Conservation (phyloP, 306 rosid species). For the Cucumis melo region DNA sequence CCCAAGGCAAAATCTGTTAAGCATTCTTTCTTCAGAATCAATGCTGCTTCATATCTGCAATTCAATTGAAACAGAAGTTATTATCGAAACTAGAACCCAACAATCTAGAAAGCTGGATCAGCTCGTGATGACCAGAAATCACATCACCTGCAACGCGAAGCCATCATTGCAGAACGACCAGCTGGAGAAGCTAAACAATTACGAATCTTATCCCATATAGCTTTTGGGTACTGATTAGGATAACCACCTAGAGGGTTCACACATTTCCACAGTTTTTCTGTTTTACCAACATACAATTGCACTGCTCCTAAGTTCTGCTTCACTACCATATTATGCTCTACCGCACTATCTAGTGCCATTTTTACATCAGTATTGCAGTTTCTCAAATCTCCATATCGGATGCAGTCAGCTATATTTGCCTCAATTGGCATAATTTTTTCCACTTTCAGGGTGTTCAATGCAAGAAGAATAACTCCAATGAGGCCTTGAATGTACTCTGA, state of each 20-base stretch:
- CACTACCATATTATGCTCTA: slow-evolving; percentile 36
- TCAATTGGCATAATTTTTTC: slow-evolving; percentile 65
- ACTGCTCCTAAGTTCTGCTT: slow-evolving; percentile 35
- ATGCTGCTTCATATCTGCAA: slow-evolving; percentile 60
- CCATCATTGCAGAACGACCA: slow-evolving; percentile 44
- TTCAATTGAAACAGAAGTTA: background rate
- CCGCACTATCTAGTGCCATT: slow-evolving; percentile 53
- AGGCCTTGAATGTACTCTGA: slow-evolving; percentile 58
- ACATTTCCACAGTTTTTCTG: slow-evolving; percentile 50
- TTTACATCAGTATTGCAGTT: slow-evolving; percentile 40
- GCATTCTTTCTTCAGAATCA: slow-evolving; percentile 40
- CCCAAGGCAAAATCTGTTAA: slow-evolving; percentile 50
- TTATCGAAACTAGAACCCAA: background rate
- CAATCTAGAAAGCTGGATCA: background rate
- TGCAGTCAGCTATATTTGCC: slow-evolving; percentile 48
- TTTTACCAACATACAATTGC: slow-evolving; percentile 44
- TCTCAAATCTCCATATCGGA: slow-evolving; percentile 51
- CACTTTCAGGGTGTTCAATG: slow-evolving; percentile 43
- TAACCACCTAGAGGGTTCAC: slow-evolving; percentile 41
- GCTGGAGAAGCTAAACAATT: slow-evolving; percentile 39
- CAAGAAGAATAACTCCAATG: slow-evolving; percentile 39
- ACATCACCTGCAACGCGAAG: slow-evolving; percentile 56
- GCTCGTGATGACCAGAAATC: background rate
- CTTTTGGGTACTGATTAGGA: slow-evolving; percentile 25
- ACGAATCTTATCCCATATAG: slow-evolving; percentile 38